Percentiles rank a stretch among this genome's conserved stretches.
phyloP scores from a whole-genome alignment of 1,284 basidiomycete genomes.

The Malassezia obtusa region DNA sequence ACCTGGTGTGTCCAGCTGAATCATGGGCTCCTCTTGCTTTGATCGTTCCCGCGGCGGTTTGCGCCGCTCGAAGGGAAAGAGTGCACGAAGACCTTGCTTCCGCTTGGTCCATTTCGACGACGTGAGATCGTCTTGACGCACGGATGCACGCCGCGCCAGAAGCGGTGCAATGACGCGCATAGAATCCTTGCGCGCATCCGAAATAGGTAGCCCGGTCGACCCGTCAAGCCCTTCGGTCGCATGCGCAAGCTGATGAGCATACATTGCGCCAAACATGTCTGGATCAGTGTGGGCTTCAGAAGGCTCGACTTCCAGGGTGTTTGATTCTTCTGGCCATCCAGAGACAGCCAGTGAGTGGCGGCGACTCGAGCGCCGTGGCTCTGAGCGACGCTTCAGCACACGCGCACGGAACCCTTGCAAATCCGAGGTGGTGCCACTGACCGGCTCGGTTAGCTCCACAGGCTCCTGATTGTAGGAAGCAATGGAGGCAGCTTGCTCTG shows the following conservation, averaged over 20 bases:
- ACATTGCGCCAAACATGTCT: no score
- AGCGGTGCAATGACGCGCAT: neutral
- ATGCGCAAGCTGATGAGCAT: no score
- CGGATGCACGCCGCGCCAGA: neutral
- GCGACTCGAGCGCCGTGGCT: neutral
- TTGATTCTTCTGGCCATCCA: neutral
- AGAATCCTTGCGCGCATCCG: neutral
- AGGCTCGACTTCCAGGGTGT: no score
- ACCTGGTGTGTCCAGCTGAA: neutral
- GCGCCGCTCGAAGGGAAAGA: neutral
- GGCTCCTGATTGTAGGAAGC: no score
- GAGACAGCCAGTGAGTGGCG: constrained; percentile 6
- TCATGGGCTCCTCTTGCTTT: neutral
- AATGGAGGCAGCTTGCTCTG: no score
- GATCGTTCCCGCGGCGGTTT: neutral
- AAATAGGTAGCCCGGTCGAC: no score
- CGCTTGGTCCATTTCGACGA: neutral
- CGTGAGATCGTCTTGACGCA: neutral
- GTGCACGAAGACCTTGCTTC: neutral
- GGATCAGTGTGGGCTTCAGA: no score
- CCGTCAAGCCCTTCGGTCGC: no score
- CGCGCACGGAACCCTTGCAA: constrained; percentile 6
- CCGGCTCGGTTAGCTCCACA: neutral
- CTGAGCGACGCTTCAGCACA: neutral
- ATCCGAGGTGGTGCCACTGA: neutral